phyloP scores from a whole-genome alignment of 768 basidiomycete genomes.

The Termitomyces sp. region DNA sequence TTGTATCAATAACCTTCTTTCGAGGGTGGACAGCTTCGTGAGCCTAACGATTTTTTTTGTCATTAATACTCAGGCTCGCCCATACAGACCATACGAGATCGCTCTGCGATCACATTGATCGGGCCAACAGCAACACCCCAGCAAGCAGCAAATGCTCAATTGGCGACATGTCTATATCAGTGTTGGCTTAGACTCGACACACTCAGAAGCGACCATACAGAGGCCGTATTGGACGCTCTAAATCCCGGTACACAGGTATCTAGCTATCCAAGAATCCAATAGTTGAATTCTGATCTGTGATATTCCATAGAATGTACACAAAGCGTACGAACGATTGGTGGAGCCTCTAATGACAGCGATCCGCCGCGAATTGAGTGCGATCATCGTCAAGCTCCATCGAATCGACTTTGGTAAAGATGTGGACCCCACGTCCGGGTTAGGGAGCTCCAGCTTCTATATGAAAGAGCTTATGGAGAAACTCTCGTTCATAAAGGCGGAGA shows the following conservation, averaged over 20 bases:
- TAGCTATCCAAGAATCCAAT: neutral
- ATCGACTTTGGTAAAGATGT: slow-evolving; percentile 74
- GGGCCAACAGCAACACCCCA: slow-evolving; percentile 79
- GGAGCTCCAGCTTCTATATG: slow-evolving; percentile 82
- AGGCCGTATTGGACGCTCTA: slow-evolving; percentile 53
- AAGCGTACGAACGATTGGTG: slow-evolving; percentile 51
- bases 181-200: slow-evolving; percentile 67
- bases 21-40: slow-evolving; percentile 68
- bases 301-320: slow-evolving; percentile 43
- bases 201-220: slow-evolving; percentile 64
- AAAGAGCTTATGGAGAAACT: slow-evolving; percentile 90
- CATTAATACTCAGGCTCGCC: neutral
- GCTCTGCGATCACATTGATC: slow-evolving; percentile 68
- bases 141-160: slow-evolving; percentile 71
- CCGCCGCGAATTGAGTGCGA: slow-evolving; percentile 75
- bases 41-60: slow-evolving; percentile 24
- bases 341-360: slow-evolving; percentile 67
- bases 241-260: slow-evolving; percentile 58
- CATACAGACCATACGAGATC: slow-evolving; percentile 67
- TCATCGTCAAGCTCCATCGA: slow-evolving; percentile 81
- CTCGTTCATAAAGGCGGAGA: slow-evolving; percentile 72
- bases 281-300: slow-evolving; percentile 4
- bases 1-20: slow-evolving; percentile 66
- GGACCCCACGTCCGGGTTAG: slow-evolving; percentile 63
- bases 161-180: slow-evolving; percentile 80